Evolutionary conservation across 345 rosid genomes (phyloP).

Genomic region (Ceriops decandra): DNA sequence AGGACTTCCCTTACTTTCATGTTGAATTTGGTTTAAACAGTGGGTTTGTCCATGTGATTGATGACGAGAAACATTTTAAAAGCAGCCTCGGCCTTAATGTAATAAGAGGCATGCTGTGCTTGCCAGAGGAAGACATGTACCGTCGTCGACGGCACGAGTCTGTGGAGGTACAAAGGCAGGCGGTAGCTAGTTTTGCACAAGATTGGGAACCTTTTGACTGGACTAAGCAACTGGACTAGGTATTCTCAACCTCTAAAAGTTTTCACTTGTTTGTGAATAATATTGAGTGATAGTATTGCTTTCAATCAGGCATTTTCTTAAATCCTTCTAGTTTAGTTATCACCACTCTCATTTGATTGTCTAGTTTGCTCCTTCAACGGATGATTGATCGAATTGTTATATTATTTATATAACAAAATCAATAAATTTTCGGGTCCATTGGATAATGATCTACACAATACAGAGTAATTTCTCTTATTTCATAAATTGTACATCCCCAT

Average conservation of each 20-base stretch:
- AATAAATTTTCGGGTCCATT: too few relatives aligned
- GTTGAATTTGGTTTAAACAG: conserved; percentile 78
- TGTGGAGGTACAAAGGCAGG: conserved; percentile 60
- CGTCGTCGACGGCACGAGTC: conserved; percentile 64
- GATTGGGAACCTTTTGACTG: conserved; percentile 89
- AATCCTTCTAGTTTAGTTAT: too few relatives aligned
- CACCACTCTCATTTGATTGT: too few relatives aligned
- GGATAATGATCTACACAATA: too few relatives aligned
- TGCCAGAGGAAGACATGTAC: conserved; percentile 89
- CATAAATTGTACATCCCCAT: too few relatives aligned
- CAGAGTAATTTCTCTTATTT: too few relatives aligned
- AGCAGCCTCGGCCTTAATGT: conserved; percentile 82
- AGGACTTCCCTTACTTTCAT: conserved; percentile 89
- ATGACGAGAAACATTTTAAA: conserved; percentile 76
- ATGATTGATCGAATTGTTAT: too few relatives aligned
- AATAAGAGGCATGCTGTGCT: conserved; percentile 75
- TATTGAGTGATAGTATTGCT: too few relatives aligned
- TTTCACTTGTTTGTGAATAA: not conserved
- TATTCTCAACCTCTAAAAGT: not conserved
- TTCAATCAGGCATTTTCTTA: too few relatives aligned
- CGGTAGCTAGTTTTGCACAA: conserved; percentile 46
- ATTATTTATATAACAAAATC: too few relatives aligned
- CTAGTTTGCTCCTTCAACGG: too few relatives aligned
- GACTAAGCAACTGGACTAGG: conserved; percentile 75
- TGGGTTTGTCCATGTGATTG: conserved; percentile 95